Evolutionary conservation across 345 rosid species (phyloP).

Genomic region (Cochlearia excelsa): DNA sequence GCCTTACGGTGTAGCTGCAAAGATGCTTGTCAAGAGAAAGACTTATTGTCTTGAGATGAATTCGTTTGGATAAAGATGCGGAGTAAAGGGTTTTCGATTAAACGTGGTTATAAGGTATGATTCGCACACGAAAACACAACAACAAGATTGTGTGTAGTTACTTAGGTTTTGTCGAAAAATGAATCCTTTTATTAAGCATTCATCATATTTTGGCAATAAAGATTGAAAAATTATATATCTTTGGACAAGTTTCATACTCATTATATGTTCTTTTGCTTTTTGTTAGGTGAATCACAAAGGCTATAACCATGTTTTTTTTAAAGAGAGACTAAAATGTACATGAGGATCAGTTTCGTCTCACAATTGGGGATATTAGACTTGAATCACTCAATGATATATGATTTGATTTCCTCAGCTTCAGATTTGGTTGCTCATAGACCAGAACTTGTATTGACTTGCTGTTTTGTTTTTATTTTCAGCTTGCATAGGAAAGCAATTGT

Average conservation of each 20-base stretch:
- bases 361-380: background rate
- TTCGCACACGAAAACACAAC: background rate
- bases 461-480: constrained; percentile 28
- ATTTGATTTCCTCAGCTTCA: constrained; percentile 15
- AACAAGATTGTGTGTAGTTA: background rate
- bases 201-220: background rate
- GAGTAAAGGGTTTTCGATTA: too few species aligned
- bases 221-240: too few species aligned
- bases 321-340: constrained; percentile 11
- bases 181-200: background rate
- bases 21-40: constrained; percentile 85
- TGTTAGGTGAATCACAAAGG: constrained; percentile 26
- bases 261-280: background rate
- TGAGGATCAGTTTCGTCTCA: constrained; percentile 24
- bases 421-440: constrained; percentile 5
- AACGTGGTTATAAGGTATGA: constrained; percentile 28
- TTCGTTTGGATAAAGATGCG: constrained; percentile 49
- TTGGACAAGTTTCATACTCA: background rate
- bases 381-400: constrained; percentile 6
- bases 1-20: constrained; percentile 79
- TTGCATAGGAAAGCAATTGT: constrained; percentile 24
- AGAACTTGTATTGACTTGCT: constrained; percentile 18
- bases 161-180: background rate
- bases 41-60: constrained; percentile 99
- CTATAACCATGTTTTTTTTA: constrained; percentile 14